A percentile compares a stretch with the other conserved stretches of the same genome.
Evolutionary conservation across 106 monocot genomes (phyloP).

Genomic region (Vanilla planifolia): DNA sequence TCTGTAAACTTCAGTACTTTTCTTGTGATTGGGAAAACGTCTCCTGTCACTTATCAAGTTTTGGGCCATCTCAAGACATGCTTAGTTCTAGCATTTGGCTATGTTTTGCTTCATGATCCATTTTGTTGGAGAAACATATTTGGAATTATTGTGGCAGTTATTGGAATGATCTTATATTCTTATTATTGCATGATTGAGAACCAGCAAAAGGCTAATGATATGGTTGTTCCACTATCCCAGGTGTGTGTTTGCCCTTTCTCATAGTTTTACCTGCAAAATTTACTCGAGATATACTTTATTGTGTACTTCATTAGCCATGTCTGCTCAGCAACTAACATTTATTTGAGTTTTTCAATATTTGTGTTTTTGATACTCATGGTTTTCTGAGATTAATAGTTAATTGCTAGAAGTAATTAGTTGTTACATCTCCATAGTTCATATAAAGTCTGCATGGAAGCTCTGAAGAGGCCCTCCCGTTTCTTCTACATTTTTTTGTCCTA

Average conservation of each 20-base stretch:
- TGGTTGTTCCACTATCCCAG: slow-evolving; percentile 31
- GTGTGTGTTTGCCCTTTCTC: slow-evolving; percentile 12
- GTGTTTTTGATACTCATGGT: not conserved
- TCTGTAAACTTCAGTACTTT: slow-evolving; percentile 78
- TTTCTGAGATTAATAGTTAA: not conserved
- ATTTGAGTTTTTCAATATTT: not conserved
- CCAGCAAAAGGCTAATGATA: slow-evolving; percentile 53
- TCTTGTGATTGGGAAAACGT: slow-evolving; percentile 81
- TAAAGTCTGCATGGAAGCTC: too few species aligned
- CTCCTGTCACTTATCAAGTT: slow-evolving; percentile 76
- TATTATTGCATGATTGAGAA: slow-evolving; percentile 44
- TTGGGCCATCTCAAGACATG: slow-evolving; percentile 78
- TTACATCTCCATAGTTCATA: too few species aligned
- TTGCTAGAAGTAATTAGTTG: too few species aligned
- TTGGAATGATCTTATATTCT: slow-evolving; percentile 66
- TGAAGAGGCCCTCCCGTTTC: too few species aligned
- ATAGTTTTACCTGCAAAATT: not conserved
- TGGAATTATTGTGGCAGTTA: slow-evolving; percentile 58
- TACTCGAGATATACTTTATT: not conserved
- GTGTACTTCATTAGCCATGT: not conserved
- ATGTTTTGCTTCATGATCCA: slow-evolving; percentile 63
- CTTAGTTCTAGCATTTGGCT: slow-evolving; percentile 63
- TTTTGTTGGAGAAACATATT: slow-evolving; percentile 68
- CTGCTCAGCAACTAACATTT: not conserved
- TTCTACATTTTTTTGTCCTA: not conserved